These are phyloP conservation scores for Clavariopsis aquatica DNA, from an alignment of 495 filamentous ascomycete species.

Conservation along the genomic window DNA sequence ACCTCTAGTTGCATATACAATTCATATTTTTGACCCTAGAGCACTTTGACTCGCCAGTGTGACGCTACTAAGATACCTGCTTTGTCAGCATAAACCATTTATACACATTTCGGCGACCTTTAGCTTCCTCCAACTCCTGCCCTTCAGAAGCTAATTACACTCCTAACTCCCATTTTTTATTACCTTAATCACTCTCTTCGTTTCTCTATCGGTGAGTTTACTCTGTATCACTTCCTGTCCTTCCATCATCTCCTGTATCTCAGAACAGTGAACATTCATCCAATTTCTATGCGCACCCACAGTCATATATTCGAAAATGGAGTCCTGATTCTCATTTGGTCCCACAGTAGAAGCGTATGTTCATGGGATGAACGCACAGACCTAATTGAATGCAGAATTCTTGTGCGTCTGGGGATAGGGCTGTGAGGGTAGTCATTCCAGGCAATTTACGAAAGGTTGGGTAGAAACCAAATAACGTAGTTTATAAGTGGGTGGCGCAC, in stretches of 20 bases:
- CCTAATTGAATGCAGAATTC: not conserved
- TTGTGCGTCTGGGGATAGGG: not conserved
- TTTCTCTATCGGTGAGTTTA: not conserved
- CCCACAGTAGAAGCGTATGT: not conserved
- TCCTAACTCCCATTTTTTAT: not conserved
- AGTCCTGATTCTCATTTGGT: not conserved
- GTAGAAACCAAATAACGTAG: not conserved
- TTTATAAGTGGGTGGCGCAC: too few species aligned
- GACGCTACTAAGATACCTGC: not conserved
- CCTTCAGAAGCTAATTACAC: not conserved
- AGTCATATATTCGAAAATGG: not conserved
- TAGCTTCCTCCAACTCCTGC: not conserved
- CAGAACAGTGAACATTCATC: not conserved
- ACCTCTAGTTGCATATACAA: not conserved
- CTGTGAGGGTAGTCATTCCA: not conserved
- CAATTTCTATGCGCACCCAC: not conserved
- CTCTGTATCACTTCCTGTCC: not conserved
- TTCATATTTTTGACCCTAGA: not conserved
- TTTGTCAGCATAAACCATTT: not conserved
- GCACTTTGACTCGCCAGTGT: not conserved
- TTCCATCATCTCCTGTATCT: not conserved
- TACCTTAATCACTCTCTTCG: not conserved
- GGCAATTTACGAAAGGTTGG: not conserved
- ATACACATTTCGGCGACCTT: not conserved
- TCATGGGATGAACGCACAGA: not conserved